phyloP scores from a whole-genome alignment of 176 grass and related monocot genomes.

The Aegilops sharonensis region DNA sequence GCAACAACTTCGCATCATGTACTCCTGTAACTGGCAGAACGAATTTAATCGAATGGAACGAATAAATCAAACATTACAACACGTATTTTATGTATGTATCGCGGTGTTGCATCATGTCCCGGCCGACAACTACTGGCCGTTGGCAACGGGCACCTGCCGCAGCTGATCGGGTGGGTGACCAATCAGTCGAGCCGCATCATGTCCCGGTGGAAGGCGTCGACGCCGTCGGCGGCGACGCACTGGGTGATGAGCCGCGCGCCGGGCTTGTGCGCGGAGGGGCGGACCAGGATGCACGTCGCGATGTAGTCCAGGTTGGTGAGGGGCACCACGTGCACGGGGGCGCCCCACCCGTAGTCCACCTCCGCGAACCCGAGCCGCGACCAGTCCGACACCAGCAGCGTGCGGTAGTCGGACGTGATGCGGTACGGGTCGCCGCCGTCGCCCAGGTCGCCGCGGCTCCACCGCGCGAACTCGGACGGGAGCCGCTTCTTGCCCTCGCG shows the following conservation, averaged over 20 bases:
- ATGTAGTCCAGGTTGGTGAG: slow-evolving; percentile 91
- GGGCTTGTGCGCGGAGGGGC: slow-evolving; percentile 70
- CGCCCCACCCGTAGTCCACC: slow-evolving; percentile 92
- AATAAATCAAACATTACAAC: slow-evolving; percentile 30
- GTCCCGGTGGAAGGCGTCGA: slow-evolving; percentile 59
- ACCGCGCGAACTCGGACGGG: slow-evolving; percentile 53
- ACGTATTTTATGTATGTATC: neutral
- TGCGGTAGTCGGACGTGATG: slow-evolving; percentile 76
- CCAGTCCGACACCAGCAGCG: slow-evolving; percentile 93
- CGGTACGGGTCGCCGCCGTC: slow-evolving; percentile 55
- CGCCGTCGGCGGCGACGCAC: slow-evolving; percentile 59
- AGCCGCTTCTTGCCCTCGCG: slow-evolving; percentile 78
- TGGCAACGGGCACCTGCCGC: neutral
- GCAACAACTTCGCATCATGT: neutral
- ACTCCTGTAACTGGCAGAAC: neutral
- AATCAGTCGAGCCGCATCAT: slow-evolving; percentile 74
- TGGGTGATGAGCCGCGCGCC: slow-evolving; percentile 83
- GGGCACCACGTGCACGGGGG: slow-evolving; percentile 82
- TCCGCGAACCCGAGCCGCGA: slow-evolving; percentile 76
- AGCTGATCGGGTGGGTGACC: neutral
- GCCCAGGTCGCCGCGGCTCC: slow-evolving; percentile 47
- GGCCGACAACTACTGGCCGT: neutral
- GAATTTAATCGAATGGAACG: neutral
- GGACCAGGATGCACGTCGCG: slow-evolving; percentile 86
- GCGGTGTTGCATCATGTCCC: no score